Conservation (phyloP, 192 early-diverging fungal species). For the Backusella macrospora region DNA sequence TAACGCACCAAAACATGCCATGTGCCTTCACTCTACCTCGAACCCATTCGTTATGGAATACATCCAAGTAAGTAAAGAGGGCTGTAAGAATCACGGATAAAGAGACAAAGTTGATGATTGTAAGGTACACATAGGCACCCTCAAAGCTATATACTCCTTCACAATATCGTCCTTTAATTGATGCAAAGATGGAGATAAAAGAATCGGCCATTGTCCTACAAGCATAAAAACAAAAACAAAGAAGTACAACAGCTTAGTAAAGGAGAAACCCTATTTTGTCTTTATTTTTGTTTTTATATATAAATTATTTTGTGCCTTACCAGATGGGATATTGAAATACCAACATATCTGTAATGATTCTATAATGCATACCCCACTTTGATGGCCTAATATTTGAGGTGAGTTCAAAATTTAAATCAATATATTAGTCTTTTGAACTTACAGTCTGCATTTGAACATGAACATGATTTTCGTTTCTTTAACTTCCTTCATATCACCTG, state of each 20-base stretch:
- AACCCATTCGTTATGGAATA: slow-evolving; percentile 33
- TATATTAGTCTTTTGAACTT: slow-evolving; percentile 19
- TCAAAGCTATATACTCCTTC: slow-evolving; percentile 32
- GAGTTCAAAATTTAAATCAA: background rate
- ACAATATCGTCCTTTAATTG: slow-evolving; percentile 41
- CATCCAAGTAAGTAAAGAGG: slow-evolving; percentile 40
- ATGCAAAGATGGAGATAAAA: slow-evolving; percentile 39
- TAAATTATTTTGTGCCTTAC: slow-evolving; percentile 22
- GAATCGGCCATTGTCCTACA: slow-evolving; percentile 32
- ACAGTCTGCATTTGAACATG: slow-evolving; percentile 34
- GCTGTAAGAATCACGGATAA: slow-evolving; percentile 40
- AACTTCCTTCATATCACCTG: slow-evolving; percentile 24
- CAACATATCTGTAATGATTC: slow-evolving; percentile 40
- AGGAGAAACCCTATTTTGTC: background rate
- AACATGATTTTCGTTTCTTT: slow-evolving; percentile 33
- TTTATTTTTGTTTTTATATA: background rate
- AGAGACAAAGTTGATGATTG: slow-evolving; percentile 41
- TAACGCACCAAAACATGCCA: slow-evolving; percentile 40
- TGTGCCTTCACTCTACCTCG: slow-evolving; percentile 28
- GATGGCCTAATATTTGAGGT: slow-evolving; percentile 25
- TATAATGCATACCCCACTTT: slow-evolving; percentile 44
- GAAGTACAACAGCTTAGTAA: background rate
- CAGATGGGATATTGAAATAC: slow-evolving; percentile 44
- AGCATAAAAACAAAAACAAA: background rate
- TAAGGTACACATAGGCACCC: slow-evolving; percentile 41